Evolutionary conservation across 352 stramenopile species (phyloP).

Genomic region (Halophytophthora batemanensis): DNA sequence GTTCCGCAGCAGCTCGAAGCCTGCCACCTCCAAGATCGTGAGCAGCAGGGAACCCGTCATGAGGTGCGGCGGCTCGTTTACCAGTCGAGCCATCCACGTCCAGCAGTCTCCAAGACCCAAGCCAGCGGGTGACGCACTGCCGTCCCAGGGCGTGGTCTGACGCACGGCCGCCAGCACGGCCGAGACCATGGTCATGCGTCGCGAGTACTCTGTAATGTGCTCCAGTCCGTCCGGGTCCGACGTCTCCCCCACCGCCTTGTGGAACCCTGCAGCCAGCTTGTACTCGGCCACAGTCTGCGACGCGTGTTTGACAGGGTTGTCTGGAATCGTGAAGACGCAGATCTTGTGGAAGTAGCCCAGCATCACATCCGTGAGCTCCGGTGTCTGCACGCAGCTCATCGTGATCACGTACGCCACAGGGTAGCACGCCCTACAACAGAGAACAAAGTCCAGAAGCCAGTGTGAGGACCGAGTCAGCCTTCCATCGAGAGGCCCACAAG

Average conservation of each 20-base stretch:
- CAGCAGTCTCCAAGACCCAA: slow-evolving; percentile 68
- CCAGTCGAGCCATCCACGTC: slow-evolving; percentile 61
- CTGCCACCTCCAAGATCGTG: slow-evolving; percentile 76
- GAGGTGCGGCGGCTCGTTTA: slow-evolving; percentile 68
- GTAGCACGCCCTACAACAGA: slow-evolving; percentile 47
- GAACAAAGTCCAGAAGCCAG: slow-evolving; percentile 4
- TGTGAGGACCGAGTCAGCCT: slow-evolving; percentile 1
- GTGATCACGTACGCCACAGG: slow-evolving; percentile 73
- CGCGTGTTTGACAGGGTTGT: slow-evolving; percentile 52
- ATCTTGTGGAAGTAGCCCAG: slow-evolving; percentile 73
- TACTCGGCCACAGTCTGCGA: slow-evolving; percentile 59
- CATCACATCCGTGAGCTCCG: slow-evolving; percentile 68
- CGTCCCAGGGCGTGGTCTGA: slow-evolving; percentile 63
- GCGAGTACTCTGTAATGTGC: slow-evolving; percentile 74
- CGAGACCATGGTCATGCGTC: slow-evolving; percentile 77
- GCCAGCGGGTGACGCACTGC: slow-evolving; percentile 44
- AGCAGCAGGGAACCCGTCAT: slow-evolving; percentile 68
- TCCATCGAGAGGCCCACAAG: background rate
- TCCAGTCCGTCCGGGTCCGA: slow-evolving; percentile 57
- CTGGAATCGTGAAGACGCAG: slow-evolving; percentile 71
- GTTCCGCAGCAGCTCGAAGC: slow-evolving; percentile 55
- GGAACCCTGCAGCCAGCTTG: slow-evolving; percentile 61
- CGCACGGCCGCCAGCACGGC: slow-evolving; percentile 69
- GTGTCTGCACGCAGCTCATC: slow-evolving; percentile 70
- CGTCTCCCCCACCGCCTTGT: slow-evolving; percentile 58